These are phyloP conservation scores for Rhypophila decipiens DNA, from an alignment of 495 filamentous ascomycete species.

Conservation along the genomic window DNA sequence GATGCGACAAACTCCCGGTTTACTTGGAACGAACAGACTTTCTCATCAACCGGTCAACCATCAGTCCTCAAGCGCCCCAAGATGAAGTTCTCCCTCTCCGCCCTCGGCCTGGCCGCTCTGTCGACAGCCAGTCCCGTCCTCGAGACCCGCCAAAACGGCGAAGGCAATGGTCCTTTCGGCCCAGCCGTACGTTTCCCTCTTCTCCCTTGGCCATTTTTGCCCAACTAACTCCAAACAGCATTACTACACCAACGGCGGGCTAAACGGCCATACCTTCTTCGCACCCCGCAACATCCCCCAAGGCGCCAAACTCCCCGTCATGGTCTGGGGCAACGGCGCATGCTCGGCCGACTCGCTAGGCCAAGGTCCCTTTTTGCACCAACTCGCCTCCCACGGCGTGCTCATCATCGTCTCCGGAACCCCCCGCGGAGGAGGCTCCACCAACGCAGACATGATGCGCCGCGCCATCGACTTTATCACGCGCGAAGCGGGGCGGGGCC, in stretches of 20 bases:
- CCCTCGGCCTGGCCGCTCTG: no score
- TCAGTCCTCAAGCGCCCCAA: no score
- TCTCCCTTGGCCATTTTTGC: background rate
- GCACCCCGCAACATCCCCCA: constrained; percentile 2
- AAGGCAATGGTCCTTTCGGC: no score
- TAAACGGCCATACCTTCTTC: constrained; percentile 3
- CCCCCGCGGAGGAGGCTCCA: background rate
- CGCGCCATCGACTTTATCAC: background rate
- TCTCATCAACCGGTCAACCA: no score
- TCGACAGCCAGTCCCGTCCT: no score
- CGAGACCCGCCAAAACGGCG: no score
- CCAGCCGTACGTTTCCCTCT: no score
- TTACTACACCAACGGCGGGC: background rate
- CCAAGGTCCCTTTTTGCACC: background rate
- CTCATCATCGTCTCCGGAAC: background rate
- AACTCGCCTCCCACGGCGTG: background rate
- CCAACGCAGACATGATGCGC: background rate
- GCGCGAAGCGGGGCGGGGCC: background rate
- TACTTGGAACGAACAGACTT: no score
- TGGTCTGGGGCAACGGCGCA: constrained; percentile 1
- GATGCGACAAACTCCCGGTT: no score
- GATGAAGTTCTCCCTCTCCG: no score
- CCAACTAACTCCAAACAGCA: background rate
- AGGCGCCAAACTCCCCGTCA: constrained; percentile 3
- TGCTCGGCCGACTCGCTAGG: constrained; percentile 1